Percentiles rank a stretch among this genome's conserved stretches.
phyloP scores from a whole-genome alignment of 148 eudicot genomes.

The Arbutus unedo region DNA sequence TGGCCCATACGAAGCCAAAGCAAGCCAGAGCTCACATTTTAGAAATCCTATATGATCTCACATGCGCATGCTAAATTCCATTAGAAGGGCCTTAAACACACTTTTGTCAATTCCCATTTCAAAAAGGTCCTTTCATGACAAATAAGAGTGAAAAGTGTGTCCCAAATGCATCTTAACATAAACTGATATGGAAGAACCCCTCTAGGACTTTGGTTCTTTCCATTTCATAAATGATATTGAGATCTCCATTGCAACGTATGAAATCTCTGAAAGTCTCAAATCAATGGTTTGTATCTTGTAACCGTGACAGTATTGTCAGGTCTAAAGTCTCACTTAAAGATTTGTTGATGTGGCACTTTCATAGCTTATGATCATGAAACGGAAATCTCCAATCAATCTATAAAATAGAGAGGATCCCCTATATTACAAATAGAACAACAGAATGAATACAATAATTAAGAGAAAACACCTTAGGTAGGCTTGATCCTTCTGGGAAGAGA shows the following conservation, averaged over 20 bases:
- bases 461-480: slow-evolving; percentile 33
- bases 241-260: not conserved
- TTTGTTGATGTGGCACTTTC: too few relatives aligned
- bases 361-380: not conserved
- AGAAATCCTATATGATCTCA: not conserved
- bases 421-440: not conserved
- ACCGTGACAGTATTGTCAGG: not conserved
- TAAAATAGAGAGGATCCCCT: not conserved
- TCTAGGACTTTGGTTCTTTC: not conserved
- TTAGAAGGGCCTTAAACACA: not conserved
- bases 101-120: not conserved
- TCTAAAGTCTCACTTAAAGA: not conserved
- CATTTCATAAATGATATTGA: not conserved
- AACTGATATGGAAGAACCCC: not conserved
- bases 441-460: not conserved
- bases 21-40: not conserved
- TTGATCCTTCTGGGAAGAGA: slow-evolving; percentile 26
- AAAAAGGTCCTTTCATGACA: not conserved
- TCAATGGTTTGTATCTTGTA: too few relatives aligned
- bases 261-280: not conserved
- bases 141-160: not conserved
- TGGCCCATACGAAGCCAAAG: slow-evolving; percentile 8
- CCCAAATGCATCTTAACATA: not conserved
- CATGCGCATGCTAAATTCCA: not conserved
- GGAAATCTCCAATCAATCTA: not conserved